Evolutionary conservation across 495 filamentous ascomycete species (phyloP).

Genomic region (Terfezia boudieri): DNA sequence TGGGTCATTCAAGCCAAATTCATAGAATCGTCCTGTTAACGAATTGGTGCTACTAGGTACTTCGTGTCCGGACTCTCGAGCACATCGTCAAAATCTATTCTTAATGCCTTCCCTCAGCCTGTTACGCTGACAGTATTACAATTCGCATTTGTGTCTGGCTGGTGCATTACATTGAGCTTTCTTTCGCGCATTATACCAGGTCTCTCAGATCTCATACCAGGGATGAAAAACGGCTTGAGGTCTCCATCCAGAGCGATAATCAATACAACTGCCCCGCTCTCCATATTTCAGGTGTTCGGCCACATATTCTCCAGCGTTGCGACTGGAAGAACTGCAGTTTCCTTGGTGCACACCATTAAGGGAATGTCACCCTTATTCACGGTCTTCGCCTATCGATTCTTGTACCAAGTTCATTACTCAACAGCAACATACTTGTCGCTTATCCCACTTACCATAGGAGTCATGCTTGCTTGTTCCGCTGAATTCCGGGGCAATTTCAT

Average conservation of each 20-base stretch:
- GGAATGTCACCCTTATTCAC: conserved; percentile 95
- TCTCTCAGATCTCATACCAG: conserved; percentile 31
- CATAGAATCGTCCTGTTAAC: conserved; percentile 5
- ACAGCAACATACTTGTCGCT: conserved; percentile 78
- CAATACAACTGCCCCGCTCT: conserved; percentile 64
- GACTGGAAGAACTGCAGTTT: conserved; percentile 83
- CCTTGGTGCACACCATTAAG: conserved; percentile 95
- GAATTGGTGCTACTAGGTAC: conserved; percentile 74
- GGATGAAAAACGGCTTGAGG: conserved; percentile 60
- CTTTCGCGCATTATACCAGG: conserved; percentile 42
- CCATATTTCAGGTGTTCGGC: conserved; percentile 78
- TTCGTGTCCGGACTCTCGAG: conserved; percentile 85
- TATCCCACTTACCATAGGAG: conserved; percentile 72
- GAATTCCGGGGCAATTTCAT: conserved; percentile 70
- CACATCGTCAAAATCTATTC: conserved; percentile 89
- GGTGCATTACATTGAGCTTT: conserved; percentile 54
- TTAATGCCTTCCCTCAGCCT: conserved; percentile 78
- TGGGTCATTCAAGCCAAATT: neutral
- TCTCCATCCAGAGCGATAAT: conserved; percentile 67
- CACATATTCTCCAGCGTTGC: conserved; percentile 86
- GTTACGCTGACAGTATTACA: conserved; percentile 87
- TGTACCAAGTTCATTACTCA: conserved; percentile 76
- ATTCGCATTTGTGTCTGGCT: conserved; percentile 78
- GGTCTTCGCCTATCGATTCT: conserved; percentile 71
- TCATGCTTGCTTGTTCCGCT: conserved; percentile 85